Base-by-base conservation (phyloP, 1,284 basidiomycete species). In the Ustilago vetiveriae region DNA sequence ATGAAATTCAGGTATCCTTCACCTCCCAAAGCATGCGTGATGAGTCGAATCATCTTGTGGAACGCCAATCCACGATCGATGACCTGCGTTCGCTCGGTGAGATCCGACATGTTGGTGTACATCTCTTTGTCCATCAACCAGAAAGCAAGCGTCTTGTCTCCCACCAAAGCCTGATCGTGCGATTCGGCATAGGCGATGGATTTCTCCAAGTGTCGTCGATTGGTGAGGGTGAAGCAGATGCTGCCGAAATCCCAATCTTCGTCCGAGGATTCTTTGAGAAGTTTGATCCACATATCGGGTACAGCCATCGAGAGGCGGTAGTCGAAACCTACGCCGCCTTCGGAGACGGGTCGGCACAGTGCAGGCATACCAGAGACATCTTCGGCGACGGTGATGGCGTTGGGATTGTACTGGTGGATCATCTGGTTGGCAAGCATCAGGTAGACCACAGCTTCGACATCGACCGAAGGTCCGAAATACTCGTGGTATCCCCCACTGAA, bases 81-180 rank as follows among this genome's bases (percentile, higher is more conserved):
- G 71, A 93, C 83, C 4, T 91, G 89, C 8, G 95, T 98, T 84
- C 94, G 85, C 41, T 90, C 88, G 1, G 90, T 87, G 47, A 97
- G 55, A 81, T 95, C 91, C 22, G 92, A 96, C 95, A 98, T 98
- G 84, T 79, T 79, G 44, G 77, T 79, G 49, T 79, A 79, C 95
- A 98, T 98, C 83, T 98, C 95, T 84, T 96, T 95, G 84, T 98
- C 95, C 95, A 98, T 98, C 52, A 98, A 84, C 95, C 95, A 98
- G 84, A 98, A 98, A 1, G 95, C 95, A 30, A 98, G 82, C 0
- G 95, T 98, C 85, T 75, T 63, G 85, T 98, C 95, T 6, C 95
- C 95, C 0, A 98, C 95, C 27, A 98, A 87, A 16, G 95, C 95
- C 83, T 98, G 95, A 83, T 98, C 95, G 77, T 98, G 95, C 77